Evolutionary conservation across 139 green algal genomes (phyloP).

Genomic region (Coelastrella sp.): DNA sequence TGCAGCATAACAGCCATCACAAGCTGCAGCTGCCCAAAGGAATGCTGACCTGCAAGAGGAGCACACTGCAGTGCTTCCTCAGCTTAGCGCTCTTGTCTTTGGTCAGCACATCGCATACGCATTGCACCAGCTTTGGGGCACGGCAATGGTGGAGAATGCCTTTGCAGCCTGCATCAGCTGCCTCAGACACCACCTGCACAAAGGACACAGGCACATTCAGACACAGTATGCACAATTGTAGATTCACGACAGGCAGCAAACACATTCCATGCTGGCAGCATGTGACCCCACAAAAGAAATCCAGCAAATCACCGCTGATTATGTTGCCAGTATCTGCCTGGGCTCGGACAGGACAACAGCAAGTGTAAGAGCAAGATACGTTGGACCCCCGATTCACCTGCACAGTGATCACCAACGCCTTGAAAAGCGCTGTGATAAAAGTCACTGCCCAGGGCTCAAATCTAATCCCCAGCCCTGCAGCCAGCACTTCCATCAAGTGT

Average conservation of each 20-base stretch:
- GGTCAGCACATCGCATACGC: slow-evolving; percentile 56
- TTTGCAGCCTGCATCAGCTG: slow-evolving; percentile 61
- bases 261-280: no score
- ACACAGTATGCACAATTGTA: no score
- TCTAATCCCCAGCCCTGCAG: slow-evolving; percentile 57
- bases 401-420: slow-evolving; percentile 84
- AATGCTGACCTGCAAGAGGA: slow-evolving; percentile 57
- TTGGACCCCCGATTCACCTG: slow-evolving; percentile 56
- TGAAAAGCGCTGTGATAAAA: slow-evolving; percentile 79
- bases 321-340: no score
- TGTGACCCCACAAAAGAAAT: no score
- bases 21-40: no score
- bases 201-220: neutral
- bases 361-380: neutral
- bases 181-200: slow-evolving; percentile 81
- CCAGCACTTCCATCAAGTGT: slow-evolving; percentile 74
- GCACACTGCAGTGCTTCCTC: slow-evolving; percentile 58
- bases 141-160: slow-evolving; percentile 72
- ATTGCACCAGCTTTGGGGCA: slow-evolving; percentile 62
- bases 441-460: slow-evolving; percentile 68
- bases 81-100: slow-evolving; percentile 78
- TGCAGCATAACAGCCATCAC: no score
- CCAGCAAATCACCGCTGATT: no score
- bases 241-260: no score
- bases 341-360: no score